Evolutionary conservation across 2,329 filamentous ascomycete genomes (phyloP), one percentile per base, ranked within the genome.

Genomic region (Alternaria incomplexa): DNA sequence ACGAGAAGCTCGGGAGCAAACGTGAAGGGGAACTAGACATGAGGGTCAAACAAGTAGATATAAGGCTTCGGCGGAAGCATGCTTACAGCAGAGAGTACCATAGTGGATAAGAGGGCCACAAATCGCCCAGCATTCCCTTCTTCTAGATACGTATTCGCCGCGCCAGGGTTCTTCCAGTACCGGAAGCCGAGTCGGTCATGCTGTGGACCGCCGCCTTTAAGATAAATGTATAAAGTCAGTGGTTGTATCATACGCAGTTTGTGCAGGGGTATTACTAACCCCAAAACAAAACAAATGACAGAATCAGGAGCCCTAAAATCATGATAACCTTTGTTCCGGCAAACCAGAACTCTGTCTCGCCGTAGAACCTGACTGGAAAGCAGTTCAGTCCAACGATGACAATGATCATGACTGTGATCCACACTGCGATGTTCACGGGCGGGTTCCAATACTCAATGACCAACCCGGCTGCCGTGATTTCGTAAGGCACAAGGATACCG

Each of bases 131-230:
- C 78, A 45, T 83, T 73, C 1, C 84, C 85, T 0, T 61, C 58
- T 1, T 79, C 81, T 10, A 86, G 76, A 56, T 85, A 86, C 12
- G 79, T 75, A 51, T 86, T 85, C 51, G 83, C 83, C 0, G 86
- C 85, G 5, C 73, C 70, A 13, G 85, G 85, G 30, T 87, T 77
- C 58, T 83, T 79, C 87, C 88, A 90, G 81, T 88, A 90, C 28
- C 82, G 81, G 46, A 84, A 87, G 3, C 89, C 88, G 0, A 87
- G 78, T 17, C 83, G 79, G 61, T 86, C 82, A 17, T 80, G 81
- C 52, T 79, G 78, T 0, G 85, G 86, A 0, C 85, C 85, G 13
- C 86, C 86, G n/a, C 86, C 36, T 40, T 40, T 40, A 40, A 40
- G n/a, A 40, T 40, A 40, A 17, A 40, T 40, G 36, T 40, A 40